Evolutionary conservation across 306 rosid genomes (phyloP).

Genomic region (Clitoria ternatea): DNA sequence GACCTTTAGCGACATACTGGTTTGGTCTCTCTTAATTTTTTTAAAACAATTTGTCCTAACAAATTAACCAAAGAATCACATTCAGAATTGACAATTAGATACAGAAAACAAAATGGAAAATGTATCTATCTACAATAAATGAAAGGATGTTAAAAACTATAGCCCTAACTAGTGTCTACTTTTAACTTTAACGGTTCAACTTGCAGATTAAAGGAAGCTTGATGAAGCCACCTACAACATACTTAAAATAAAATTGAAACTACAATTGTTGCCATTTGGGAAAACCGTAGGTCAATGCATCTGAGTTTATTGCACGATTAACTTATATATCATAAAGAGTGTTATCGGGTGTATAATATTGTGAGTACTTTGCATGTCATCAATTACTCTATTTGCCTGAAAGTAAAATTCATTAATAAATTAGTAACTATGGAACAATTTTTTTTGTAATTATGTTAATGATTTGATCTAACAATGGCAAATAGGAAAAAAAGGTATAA

Average conservation of each 20-base stretch:
- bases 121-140: neutral
- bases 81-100: neutral
- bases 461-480: neutral
- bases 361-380: neutral
- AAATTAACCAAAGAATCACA: conserved; percentile 17
- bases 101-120: neutral
- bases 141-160: neutral
- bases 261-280: neutral
- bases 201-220: neutral
- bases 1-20: conserved; percentile 71
- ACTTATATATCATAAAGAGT: neutral
- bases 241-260: neutral
- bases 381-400: neutral
- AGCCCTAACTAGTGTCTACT: neutral
- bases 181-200: neutral
- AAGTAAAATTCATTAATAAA: neutral
- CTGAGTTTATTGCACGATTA: neutral
- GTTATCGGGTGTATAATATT: neutral
- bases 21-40: conserved; percentile 65
- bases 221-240: neutral
- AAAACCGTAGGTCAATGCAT: neutral
- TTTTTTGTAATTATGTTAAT: neutral
- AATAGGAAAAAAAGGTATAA: neutral
- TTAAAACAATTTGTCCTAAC: conserved; percentile 81
- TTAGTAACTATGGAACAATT: too few relatives aligned